Evolutionary conservation across 2,329 filamentous ascomycete genomes (phyloP), one percentile per base, ranked within the genome.

Genomic region (Diaporthe batatas): DNA sequence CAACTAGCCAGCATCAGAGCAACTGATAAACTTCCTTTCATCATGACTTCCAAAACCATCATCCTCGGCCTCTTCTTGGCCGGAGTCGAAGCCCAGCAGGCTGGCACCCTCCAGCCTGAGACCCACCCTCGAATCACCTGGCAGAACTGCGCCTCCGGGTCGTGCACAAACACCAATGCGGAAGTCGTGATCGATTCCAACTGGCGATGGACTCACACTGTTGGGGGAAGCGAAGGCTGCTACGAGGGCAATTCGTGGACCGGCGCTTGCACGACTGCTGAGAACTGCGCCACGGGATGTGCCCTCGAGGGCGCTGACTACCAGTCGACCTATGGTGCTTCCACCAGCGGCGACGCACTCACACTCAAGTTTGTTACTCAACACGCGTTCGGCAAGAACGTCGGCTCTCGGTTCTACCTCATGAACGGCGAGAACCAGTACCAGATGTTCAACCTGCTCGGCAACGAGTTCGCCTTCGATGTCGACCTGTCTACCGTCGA

Each of bases 401-500:
- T 88, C 59, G 86, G 86, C 29, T 84, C 89, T 67, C 88, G 91
- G 76, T 82, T 91, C 62, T 93, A 92, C 80, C 86, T 93, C 74
- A 88, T 93, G 84, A 86, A 88, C 77, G 83, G 85, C 70, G 87
- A 90, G 57, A 84, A 84, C 77, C 88, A 87, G 72, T 93, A 93
- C 81, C 83, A 92, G 82, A 86, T 88, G 78, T 91, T 93, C 83
- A 86, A 89, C 73, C 84, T 93, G 73, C 84, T 90, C 67, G 90
- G 89, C 81, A 87, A 91, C 78, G 92, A 94, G 81, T 91, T 94
- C 82, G 91, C 90, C 68, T 93, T 93, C 74, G 91, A 93, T 70
- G 91, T 93, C 34, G 91, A 94, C 79, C 88, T 92, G 55, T 92
- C 91, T 53, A 87, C 87, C 76, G 84, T 93, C 18, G 88, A 88